Percentiles rank a stretch among this genome's conserved stretches.
Evolutionary conservation across 176 grass and related monocot genomes (phyloP).

Genomic region (Rhynchospora pubera): DNA sequence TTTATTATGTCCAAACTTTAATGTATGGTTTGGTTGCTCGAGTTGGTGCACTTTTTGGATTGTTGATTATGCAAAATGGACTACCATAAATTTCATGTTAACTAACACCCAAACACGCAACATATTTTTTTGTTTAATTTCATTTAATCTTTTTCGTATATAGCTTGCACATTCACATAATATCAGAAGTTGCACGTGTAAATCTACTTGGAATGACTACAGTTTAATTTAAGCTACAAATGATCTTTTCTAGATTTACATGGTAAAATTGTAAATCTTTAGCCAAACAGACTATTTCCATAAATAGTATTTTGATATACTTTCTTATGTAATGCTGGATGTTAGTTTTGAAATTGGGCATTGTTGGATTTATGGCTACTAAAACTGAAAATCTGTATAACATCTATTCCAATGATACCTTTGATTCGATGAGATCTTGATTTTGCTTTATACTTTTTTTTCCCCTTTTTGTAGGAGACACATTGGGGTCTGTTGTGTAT

Average conservation of each 20-base stretch:
- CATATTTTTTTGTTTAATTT: neutral
- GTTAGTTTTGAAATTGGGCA: neutral
- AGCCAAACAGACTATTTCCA: neutral
- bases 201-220: neutral
- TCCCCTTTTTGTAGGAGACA: conserved; percentile 57
- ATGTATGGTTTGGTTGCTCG: neutral
- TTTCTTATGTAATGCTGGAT: neutral
- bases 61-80: neutral
- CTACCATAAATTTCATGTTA: neutral
- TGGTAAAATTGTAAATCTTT: neutral
- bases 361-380: neutral
- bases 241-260: neutral
- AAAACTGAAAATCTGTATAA: neutral
- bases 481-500: conserved; percentile 92
- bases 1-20: neutral
- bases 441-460: neutral
- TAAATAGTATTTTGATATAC: neutral
- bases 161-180: neutral
- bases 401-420: neutral
- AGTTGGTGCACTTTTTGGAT: neutral
- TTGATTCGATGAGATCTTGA: neutral
- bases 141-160: neutral
- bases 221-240: neutral
- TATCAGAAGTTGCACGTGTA: neutral
- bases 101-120: neutral